Evolutionary conservation across 2,329 filamentous ascomycete genomes (phyloP).

Genomic region (Cadophora gregata): DNA sequence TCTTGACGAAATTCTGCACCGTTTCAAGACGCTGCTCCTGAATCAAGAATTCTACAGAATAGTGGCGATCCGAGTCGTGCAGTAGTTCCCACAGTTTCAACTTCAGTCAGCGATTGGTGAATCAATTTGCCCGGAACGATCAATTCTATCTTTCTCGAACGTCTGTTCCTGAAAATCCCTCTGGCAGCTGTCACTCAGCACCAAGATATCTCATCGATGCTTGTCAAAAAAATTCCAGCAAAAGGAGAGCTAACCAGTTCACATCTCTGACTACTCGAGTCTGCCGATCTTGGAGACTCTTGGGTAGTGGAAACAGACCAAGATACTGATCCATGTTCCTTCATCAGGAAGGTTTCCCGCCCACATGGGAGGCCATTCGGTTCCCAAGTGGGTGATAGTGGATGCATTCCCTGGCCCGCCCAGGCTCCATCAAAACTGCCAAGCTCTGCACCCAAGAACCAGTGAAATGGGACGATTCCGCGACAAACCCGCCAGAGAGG

Average conservation of each 20-base stretch:
- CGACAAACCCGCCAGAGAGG: background rate
- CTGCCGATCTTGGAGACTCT: slow-evolving; percentile 15
- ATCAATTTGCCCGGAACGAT: background rate
- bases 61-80: background rate
- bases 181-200: slow-evolving; percentile 2
- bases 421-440: slow-evolving; percentile 13
- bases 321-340: background rate
- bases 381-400: slow-evolving; percentile 1
- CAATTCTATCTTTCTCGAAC: background rate
- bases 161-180: slow-evolving; percentile 1
- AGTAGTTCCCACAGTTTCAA: background rate
- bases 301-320: background rate
- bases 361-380: background rate
- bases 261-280: background rate
- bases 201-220: background rate
- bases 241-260: background rate
- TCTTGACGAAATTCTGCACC: background rate
- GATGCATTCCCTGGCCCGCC: slow-evolving; percentile 8
- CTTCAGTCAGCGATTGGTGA: background rate
- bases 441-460: slow-evolving; percentile 10
- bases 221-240: slow-evolving; percentile 3
- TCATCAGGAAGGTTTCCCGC: slow-evolving; percentile 6
- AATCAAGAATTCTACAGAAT: background rate
- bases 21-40: background rate
- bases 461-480: background rate